Evolutionary conservation across 2,329 filamentous ascomycete genomes (phyloP).

Genomic region (Aureobasidium subglaciale): DNA sequence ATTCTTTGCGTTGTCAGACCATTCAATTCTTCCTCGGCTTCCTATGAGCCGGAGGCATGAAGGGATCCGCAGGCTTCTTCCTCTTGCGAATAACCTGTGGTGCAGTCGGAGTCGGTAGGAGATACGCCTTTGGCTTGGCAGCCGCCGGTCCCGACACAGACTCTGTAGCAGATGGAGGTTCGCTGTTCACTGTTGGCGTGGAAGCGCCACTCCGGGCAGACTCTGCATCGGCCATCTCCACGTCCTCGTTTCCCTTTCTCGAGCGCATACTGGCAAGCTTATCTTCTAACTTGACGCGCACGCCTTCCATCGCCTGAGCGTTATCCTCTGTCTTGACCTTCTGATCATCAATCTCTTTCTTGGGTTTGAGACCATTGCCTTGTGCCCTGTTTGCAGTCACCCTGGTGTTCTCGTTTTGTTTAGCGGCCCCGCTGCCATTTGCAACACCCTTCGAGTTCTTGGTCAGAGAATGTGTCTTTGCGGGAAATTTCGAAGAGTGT

Average conservation of each 20-base stretch:
- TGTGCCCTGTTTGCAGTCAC: not conserved
- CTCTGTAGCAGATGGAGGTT: not conserved
- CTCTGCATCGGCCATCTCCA: constrained; percentile 27
- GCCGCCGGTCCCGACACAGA: not conserved
- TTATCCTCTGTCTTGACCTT: not conserved
- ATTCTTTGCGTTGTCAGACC: not conserved
- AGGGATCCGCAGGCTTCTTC: constrained; percentile 21
- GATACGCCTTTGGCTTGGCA: constrained; percentile 1
- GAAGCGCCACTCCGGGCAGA: constrained; percentile 13
- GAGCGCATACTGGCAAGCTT: constrained; percentile 25
- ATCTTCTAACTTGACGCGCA: constrained; percentile 14
- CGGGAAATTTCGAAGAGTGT: constrained; percentile 40
- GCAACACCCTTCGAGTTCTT: constrained; percentile 18
- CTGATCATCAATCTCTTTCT: not conserved
- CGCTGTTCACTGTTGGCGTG: constrained; percentile 6
- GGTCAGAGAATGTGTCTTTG: constrained; percentile 17
- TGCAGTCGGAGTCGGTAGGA: not conserved
- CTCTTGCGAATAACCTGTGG: constrained; percentile 19
- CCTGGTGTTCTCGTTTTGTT: not conserved
- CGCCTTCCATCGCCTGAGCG: constrained; percentile 13
- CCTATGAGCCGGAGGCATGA: constrained; percentile 22
- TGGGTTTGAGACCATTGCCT: not conserved
- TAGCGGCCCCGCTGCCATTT: not conserved
- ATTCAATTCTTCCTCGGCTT: constrained; percentile 3
- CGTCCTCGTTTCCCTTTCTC: constrained; percentile 19